Percentiles rank a stretch among this genome's conserved stretches.
phyloP scores from a whole-genome alignment of 106 monocot genomes.

The Gastrodia elata region DNA sequence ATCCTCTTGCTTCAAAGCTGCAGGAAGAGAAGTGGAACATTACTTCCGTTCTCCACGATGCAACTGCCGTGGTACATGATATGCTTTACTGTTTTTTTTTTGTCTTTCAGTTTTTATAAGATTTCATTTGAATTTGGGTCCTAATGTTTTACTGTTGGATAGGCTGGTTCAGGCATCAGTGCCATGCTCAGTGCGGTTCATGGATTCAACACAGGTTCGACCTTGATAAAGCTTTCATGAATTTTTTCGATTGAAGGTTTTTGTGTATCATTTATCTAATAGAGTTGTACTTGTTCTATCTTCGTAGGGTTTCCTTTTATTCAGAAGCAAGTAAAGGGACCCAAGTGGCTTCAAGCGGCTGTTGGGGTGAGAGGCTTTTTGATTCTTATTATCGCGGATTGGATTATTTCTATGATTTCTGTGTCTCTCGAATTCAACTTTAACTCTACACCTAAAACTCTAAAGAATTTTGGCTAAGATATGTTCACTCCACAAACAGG shows the following conservation, averaged over 20 bases:
- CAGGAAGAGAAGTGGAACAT: slow-evolving; percentile 58
- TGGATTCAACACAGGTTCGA: slow-evolving; percentile 68
- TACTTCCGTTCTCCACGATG: slow-evolving; percentile 64
- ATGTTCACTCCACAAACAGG: too few species aligned
- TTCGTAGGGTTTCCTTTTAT: slow-evolving; percentile 65
- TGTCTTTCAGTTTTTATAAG: not conserved
- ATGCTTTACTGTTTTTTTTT: not conserved
- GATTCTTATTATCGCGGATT: not conserved
- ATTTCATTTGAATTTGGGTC: not conserved
- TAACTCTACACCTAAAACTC: too few species aligned
- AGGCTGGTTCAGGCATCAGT: slow-evolving; percentile 80
- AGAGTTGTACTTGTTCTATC: not conserved
- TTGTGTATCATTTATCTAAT: not conserved
- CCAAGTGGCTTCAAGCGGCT: slow-evolving; percentile 53
- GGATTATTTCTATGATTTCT: not conserved
- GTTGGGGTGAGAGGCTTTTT: slow-evolving; percentile 47
- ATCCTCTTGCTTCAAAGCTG: slow-evolving; percentile 11
- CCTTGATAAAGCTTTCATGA: not conserved
- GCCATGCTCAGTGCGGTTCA: slow-evolving; percentile 67
- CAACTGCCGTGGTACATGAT: slow-evolving; percentile 54
- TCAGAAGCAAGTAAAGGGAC: slow-evolving; percentile 73
- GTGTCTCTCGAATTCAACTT: too few species aligned
- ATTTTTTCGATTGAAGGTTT: not conserved
- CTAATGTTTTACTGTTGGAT: slow-evolving; percentile 11
- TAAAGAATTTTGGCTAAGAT: too few species aligned